Evolutionary conservation across 805 yeast species (phyloP), one percentile per base, ranked within the genome.

Genomic region (Ogataea salicorniae): DNA sequence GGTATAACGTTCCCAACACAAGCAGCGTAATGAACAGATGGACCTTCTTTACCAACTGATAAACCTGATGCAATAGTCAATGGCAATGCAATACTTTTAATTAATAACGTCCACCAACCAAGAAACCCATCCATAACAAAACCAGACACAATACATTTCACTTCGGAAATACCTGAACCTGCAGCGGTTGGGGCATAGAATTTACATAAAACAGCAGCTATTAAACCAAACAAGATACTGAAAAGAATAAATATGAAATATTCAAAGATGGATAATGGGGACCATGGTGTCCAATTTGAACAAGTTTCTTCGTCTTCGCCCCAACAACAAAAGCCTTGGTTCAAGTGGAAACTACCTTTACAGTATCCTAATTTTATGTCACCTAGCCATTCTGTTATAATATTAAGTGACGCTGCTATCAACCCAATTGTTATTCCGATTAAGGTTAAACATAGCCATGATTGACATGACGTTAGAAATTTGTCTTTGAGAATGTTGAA

Each of bases 41-140:
- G 99, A 0, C 99, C 99, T 63, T 94, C 99, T 67, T 94, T 94
- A 20, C 99, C 99, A 6, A 94, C 86, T 55, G 92, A 85, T 36
- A 94, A 67, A 0, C 99, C 99, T 1, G 97, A 84, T 0, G 96
- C 91, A 58, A 94, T 94, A 0, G 96, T 88, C 50, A 94, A 70
- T 0, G 99, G 99, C 39, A 94, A 69, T 0, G 95, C 87, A 9
- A 89, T 61, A 43, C 89, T 77, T 56, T 94, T 94, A 46, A 92
- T 80, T 1, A 79, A 53, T 22, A 92, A 69, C 0, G 97, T 90
- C 62, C 76, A 71, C 67, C 82, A 74, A 26, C 83, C 85, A 45
- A 94, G 73, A 58, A 92, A 94, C 4, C 86, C 89, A 23, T 80
- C 76, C 71, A 86, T 76, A 26, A 77, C 79, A 63, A 91, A 95